Conservation (phyloP, 441 rosid genomes). For the Capsella rubella region DNA sequence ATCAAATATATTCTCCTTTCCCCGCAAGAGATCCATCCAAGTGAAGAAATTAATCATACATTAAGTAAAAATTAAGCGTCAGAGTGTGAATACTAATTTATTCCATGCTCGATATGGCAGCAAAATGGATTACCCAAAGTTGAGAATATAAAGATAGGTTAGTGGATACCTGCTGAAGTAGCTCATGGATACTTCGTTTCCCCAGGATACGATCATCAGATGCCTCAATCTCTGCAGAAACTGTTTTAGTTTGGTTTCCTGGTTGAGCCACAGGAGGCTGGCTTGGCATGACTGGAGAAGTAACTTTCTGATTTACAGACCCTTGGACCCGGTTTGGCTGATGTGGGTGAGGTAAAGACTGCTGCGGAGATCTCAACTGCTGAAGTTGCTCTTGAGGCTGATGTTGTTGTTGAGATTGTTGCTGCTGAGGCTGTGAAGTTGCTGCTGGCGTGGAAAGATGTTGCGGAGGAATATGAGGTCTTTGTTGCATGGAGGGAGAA, state of each 20-base stretch:
- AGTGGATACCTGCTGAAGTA: slow-evolving; percentile 78
- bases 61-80: slow-evolving; percentile 8
- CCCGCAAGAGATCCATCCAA: not conserved
- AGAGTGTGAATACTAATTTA: slow-evolving; percentile 12
- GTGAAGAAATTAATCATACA: slow-evolving; percentile 13
- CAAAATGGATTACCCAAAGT: slow-evolving; percentile 17
- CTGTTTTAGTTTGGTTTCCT: slow-evolving; percentile 54
- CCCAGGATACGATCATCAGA: slow-evolving; percentile 69
- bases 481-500: slow-evolving; percentile 75
- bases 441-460: slow-evolving; percentile 44
- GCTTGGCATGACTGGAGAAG: slow-evolving; percentile 52
- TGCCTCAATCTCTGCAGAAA: slow-evolving; percentile 60
- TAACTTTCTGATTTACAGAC: slow-evolving; percentile 57
- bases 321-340: slow-evolving; percentile 58
- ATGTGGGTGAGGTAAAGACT: slow-evolving; percentile 65
- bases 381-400: slow-evolving; percentile 66
- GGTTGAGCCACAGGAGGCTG: slow-evolving; percentile 58
- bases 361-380: slow-evolving; percentile 58
- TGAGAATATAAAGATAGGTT: slow-evolving; percentile 29
- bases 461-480: slow-evolving; percentile 71
- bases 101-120: slow-evolving; percentile 12
- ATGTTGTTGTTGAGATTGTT: slow-evolving; percentile 56
- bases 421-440: slow-evolving; percentile 60
- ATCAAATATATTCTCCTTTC: not conserved
- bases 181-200: slow-evolving; percentile 88